A percentile compares a stretch with the other conserved stretches of the same genome.
phyloP scores from a whole-genome alignment of 2,329 filamentous ascomycete genomes.

The Penicillium vulpinum region DNA sequence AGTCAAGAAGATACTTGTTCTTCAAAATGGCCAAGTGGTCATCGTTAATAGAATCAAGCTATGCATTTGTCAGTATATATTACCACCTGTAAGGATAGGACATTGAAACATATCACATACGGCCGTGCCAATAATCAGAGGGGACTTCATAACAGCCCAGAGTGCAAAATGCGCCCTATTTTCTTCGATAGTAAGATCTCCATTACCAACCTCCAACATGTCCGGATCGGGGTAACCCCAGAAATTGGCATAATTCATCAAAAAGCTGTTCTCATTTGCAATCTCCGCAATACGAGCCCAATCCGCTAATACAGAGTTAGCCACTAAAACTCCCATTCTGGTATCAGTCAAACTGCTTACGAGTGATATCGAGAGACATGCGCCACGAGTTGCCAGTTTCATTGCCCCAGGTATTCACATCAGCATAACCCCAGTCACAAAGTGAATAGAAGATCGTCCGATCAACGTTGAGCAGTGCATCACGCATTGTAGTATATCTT shows the following conservation, averaged over 20 bases:
- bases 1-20: conserved; percentile 42
- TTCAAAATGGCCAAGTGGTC: conserved; percentile 45
- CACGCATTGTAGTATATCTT: conserved; percentile 55
- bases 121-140: conserved; percentile 50
- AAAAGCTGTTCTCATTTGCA: conserved; percentile 53
- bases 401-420: conserved; percentile 54
- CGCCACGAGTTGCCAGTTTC: conserved; percentile 51
- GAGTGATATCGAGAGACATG: conserved; percentile 37
- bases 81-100: not conserved
- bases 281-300: conserved; percentile 43
- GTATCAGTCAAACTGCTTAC: conserved; percentile 13
- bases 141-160: conserved; percentile 54
- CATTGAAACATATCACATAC: conserved; percentile 21
- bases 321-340: not conserved
- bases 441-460: conserved; percentile 54
- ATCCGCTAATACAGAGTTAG: conserved; percentile 16
- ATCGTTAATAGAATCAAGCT: conserved; percentile 39
- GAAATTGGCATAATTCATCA: conserved; percentile 48
- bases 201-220: conserved; percentile 55
- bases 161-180: conserved; percentile 53
- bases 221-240: conserved; percentile 55
- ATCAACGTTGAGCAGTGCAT: conserved; percentile 49
- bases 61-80: conserved; percentile 1
- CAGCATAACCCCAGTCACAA: conserved; percentile 56
- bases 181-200: conserved; percentile 48